These are phyloP conservation scores for Cercophora sp. DNA, from an alignment of 495 filamentous ascomycete species.

Conservation along the genomic window DNA sequence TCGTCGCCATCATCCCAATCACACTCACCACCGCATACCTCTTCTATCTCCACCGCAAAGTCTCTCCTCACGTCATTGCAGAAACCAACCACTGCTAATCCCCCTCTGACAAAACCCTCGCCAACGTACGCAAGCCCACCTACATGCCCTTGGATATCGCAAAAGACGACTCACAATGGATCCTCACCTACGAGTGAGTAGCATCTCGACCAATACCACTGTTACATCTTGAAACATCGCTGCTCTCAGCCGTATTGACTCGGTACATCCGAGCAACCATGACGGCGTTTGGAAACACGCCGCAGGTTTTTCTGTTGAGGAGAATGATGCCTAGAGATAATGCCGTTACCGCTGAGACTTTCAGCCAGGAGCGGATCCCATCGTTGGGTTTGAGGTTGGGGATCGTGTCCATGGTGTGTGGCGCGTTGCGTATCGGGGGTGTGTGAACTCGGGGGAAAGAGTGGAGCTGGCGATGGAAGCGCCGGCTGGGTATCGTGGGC, in stretches of 20 bases:
- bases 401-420: constrained; percentile 35
- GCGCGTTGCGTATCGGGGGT: constrained; percentile 4
- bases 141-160: constrained; percentile 4
- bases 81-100: neutral
- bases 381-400: constrained; percentile 19
- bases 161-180: constrained; percentile 8
- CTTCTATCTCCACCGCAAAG: constrained; percentile 5
- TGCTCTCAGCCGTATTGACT: constrained; percentile 14
- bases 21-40: constrained; percentile 9
- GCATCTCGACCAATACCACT: constrained; percentile 15
- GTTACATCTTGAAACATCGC: neutral
- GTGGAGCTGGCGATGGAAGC: constrained; percentile 24
- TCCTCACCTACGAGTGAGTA: constrained; percentile 29
- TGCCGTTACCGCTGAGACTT: constrained; percentile 14
- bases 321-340: constrained; percentile 4
- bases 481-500: constrained; percentile 27
- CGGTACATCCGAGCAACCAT: constrained; percentile 28
- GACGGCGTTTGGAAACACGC: constrained; percentile 30
- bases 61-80: constrained; percentile 1
- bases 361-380: constrained; percentile 19
- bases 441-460: neutral
- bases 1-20: too few species aligned
- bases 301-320: constrained; percentile 25
- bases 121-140: neutral
- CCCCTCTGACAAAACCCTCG: neutral